phyloP scores from a whole-genome alignment of 1,284 basidiomycete species.

The Quambalaria eucalypti region DNA sequence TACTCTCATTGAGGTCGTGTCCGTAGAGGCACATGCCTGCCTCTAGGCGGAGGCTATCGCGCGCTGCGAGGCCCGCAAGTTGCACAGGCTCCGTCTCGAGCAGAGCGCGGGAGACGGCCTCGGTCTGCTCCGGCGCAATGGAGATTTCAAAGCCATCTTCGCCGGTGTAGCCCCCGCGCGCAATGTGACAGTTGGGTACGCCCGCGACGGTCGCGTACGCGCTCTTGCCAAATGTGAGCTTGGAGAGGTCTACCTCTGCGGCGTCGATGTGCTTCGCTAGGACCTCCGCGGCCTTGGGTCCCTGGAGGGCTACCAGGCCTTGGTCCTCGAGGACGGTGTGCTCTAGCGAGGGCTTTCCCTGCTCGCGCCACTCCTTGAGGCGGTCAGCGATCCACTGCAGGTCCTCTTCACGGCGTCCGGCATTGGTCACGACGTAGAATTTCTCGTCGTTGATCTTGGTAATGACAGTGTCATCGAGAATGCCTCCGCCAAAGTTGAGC shows the following conservation, averaged over 20 bases:
- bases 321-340: constrained; percentile 73
- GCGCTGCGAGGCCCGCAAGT: constrained; percentile 80
- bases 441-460: constrained; percentile 51
- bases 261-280: constrained; percentile 60
- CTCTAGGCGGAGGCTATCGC: constrained; percentile 86
- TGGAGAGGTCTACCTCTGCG: constrained; percentile 58
- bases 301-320: constrained; percentile 86
- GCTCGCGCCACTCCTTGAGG: constrained; percentile 49
- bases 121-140: constrained; percentile 68
- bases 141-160: constrained; percentile 99
- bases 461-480: constrained; percentile 74
- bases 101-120: constrained; percentile 65
- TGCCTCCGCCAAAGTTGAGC: constrained; percentile 79
- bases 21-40: constrained; percentile 98
- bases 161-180: constrained; percentile 94
- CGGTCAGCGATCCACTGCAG: constrained; percentile 66
- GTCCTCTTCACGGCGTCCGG: constrained; percentile 73
- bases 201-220: constrained; percentile 54
- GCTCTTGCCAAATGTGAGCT: constrained; percentile 42
- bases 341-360: constrained; percentile 58
- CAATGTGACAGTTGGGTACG: constrained; percentile 63
- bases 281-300: constrained; percentile 69
- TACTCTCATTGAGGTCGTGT: constrained; percentile 78
- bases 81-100: constrained; percentile 58
- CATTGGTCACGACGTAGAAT: constrained; percentile 96